Evolutionary conservation across 345 rosid species (phyloP), one percentile per base, ranked within the genome.

Genomic region (Nasturtium officinale): DNA sequence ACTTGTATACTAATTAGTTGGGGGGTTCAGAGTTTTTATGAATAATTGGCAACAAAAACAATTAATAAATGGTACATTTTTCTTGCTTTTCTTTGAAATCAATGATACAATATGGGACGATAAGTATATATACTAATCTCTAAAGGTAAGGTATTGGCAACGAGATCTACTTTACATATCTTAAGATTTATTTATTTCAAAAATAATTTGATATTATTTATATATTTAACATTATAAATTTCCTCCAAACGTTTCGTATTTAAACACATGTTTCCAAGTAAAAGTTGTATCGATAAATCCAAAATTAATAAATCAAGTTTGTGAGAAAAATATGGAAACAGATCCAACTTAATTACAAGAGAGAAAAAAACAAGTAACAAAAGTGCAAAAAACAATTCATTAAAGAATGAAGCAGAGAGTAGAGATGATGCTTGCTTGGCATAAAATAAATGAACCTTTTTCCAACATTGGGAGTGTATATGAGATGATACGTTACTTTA

Each of bases 41-140:
- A 29, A 17, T 57, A 11, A 15, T 51, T 59, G 48, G 21, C 16
- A 13, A 9, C 25, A 65, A 74, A 21, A 40, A 35, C 13, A 65
- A 74, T 48, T 21, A 35, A 57, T 8, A 26, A 46, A 68, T 68
- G 78, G 68, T 59, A 37, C n/a, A n/a, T n/a, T 30, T 42, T 38
- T 28, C 51, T 23, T 52, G 42, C 25, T 30, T 71, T 51, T 30
- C 5, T 68, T 16, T 61, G 30, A 53, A 53, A 51, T 30, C 5
- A 52, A 32, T 68, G 32, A 53, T 60, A 69, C 70, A 69, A 9
- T 43, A 61, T 53, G 35, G 69, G 70, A 69, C 17, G 79, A 54
- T 69, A 69, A 60, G 65, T 68, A 75, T 76, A 75, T 76, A 76
- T 69, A 76, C 79, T 75, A 75, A 61, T 53, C 79, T 68, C 74